phyloP scores from a whole-genome alignment of 345 rosid genomes.

The Citrus unshiu region DNA sequence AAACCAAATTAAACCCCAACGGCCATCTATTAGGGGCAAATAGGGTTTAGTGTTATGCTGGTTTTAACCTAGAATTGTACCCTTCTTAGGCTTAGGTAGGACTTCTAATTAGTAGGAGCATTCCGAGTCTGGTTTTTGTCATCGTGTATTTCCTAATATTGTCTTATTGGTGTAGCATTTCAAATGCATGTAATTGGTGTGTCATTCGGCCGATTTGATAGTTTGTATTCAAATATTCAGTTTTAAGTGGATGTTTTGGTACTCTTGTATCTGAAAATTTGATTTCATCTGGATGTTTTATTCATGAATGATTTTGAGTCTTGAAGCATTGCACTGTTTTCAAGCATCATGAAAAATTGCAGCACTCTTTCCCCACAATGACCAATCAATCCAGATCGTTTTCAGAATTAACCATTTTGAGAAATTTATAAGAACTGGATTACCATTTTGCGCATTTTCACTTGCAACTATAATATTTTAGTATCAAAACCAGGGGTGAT shows the following conservation, averaged over 20 bases:
- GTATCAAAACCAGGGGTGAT: too few relatives aligned
- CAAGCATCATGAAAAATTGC: not conserved
- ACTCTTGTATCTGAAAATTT: slow-evolving; percentile 12
- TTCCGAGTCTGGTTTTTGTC: slow-evolving; percentile 11
- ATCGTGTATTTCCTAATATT: slow-evolving; percentile 19
- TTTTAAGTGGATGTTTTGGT: slow-evolving; percentile 12
- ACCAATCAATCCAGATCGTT: not conserved
- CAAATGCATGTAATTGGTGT: slow-evolving; percentile 21
- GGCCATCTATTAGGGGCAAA: slow-evolving; percentile 17
- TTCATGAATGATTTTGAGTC: not conserved
- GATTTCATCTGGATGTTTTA: slow-evolving; percentile 12
- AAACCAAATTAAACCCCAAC: slow-evolving; percentile 7
- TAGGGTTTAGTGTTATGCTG: slow-evolving; percentile 21
- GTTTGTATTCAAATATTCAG: not conserved
- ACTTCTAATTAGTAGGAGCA: slow-evolving; percentile 19
- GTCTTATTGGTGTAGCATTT: slow-evolving; percentile 15
- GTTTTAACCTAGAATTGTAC: slow-evolving; percentile 22
- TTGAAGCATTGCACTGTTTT: not conserved
- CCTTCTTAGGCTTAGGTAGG: slow-evolving; percentile 29
- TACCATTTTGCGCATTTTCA: not conserved
- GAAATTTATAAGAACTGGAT: not conserved
- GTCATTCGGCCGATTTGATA: slow-evolving; percentile 21
- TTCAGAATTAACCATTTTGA: not conserved
- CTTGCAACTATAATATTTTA: not conserved
- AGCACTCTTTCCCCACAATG: not conserved